Base-by-base conservation (phyloP, 2,329 filamentous ascomycete genomes). In the Colletotrichum neosansevieriae region DNA sequence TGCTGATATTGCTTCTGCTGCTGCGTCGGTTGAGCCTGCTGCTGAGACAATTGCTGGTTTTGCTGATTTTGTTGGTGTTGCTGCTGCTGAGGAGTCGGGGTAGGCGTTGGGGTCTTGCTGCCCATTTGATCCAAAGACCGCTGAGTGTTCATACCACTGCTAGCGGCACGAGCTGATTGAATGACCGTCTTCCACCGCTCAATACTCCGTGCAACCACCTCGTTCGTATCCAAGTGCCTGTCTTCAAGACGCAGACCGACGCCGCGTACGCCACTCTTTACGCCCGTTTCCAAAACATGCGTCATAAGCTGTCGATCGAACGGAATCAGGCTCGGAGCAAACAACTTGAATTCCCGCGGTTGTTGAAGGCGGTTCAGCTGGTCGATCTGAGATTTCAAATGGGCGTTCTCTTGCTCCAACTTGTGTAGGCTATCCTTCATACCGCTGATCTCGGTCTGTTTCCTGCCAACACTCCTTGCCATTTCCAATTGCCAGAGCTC, bases 401-500 rank as follows among this genome's bases (percentile, higher is more conserved):
- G 86, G 17, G 82, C 75, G 44, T 84, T 85, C 72, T 91, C 87
- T 73, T 91, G 88, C 69, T 82, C 82, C 50, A 88, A 78, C 11
- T 79, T 77, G 66, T 84, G 81, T 63, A 29, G 87, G 85, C 11
- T 81, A 38, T 86, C 81, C 67, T 84, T 84, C 69, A 88, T 77
- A 58, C 81, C 83, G 49, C 86, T 83, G 4, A 84, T 77, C 63
- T 88, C 85, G 62, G 87, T 87, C 68, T 88, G 83, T 71, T 85
- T 88, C 63, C 84, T 79, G 6, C 87, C 86, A 2, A 90, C 81
- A 34, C 84, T 82, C n/a, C 89, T 82, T 0, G 89, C 89, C 44
- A 91, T 78, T 74, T 90, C 88, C 40, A 91, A 75, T 5, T 84
- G 79, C 89, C 89, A 91, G 6, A 90, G 81, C 71, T 90, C 87